Conservation (phyloP, 2,329 filamentous ascomycete genomes). For the Fusarium bulbicola region DNA sequence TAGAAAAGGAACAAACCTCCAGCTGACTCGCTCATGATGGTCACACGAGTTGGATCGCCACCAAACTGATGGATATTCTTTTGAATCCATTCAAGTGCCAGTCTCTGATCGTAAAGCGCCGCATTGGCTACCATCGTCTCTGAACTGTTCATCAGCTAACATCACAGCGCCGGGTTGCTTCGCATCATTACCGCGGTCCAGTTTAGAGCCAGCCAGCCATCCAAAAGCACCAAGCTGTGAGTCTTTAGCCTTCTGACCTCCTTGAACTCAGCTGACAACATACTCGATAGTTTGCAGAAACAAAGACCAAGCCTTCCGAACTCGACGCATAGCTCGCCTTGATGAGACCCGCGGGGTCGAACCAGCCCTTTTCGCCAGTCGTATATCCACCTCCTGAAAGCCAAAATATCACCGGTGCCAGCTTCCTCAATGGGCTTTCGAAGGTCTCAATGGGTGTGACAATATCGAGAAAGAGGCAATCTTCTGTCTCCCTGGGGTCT, state of each 20-base stretch:
- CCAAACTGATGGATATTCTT: background rate
- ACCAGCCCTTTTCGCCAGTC: background rate
- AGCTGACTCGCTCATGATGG: background rate
- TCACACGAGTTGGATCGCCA: background rate
- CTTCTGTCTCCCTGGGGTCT: background rate
- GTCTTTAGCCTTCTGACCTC: fast-evolving
- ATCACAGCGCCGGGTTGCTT: fast-evolving
- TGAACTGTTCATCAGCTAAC: background rate
- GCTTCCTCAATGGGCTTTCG: background rate
- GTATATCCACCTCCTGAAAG: background rate
- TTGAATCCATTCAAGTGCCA: background rate
- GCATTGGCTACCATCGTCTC: background rate
- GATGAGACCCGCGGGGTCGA: background rate
- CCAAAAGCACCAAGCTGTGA: background rate
- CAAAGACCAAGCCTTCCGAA: background rate
- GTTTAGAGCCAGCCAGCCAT: background rate
- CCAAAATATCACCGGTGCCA: background rate
- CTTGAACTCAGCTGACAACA: background rate
- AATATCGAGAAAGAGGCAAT: background rate
- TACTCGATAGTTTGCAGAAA: background rate
- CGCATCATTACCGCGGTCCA: background rate
- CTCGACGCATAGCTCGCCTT: background rate
- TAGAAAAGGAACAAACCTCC: background rate
- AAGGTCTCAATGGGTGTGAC: background rate
- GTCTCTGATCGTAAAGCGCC: background rate